Evolutionary conservation across 768 basidiomycete genomes (phyloP), one percentile per base, ranked within the genome.

Genomic region (Boletellus ananas): DNA sequence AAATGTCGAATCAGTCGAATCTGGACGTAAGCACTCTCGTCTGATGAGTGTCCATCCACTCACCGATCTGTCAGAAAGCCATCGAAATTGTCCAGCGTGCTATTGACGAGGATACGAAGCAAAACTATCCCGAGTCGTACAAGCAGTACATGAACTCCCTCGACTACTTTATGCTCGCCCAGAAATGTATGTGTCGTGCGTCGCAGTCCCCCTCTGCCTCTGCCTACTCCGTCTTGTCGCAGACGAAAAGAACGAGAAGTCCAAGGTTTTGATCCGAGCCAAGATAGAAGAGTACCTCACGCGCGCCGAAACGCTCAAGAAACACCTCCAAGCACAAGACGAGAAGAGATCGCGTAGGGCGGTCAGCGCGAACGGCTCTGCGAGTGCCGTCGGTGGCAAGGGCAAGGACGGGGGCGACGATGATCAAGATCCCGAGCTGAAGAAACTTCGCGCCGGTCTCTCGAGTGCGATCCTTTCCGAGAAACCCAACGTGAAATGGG

Each of bases 141-240:
- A 94, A 90, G 73, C 80, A 84, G 57, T 96, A 96, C 72, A 86
- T 88, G 75, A 95, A 97, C 77, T 79, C 91, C 1, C 79, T 98
- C 52, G 96, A 99, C 66, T 99, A 95, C 67, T 99, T 99, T 70
- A 92, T 97, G 89, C 88, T 97, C 57, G 94, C 94, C 9, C 76
- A 92, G 66, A 94, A 94, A 70, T 94, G 93, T 94, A 48, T 21
- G 33, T 56, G 25, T 18, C 49, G 33, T 34, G 34, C 33, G 29
- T 29, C 29, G 29, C 23, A n/a, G 3, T 21, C 14, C 3, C 20
- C 10, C 23, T 4, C 16, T n/a, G 6, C 34, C 21, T 33, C 50
- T 57, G 23, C 29, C 29, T 37, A 58, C 31, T 21, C 20, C 16
- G 14, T n/a, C 16, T 40, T 43, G 20, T 34, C 33, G 40, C 52